A percentile compares a stretch with the other conserved stretches of the same genome.
Evolutionary conservation across 2,329 filamentous ascomycete species (phyloP).

Genomic region (Cladosporium austrohemisphaericum): DNA sequence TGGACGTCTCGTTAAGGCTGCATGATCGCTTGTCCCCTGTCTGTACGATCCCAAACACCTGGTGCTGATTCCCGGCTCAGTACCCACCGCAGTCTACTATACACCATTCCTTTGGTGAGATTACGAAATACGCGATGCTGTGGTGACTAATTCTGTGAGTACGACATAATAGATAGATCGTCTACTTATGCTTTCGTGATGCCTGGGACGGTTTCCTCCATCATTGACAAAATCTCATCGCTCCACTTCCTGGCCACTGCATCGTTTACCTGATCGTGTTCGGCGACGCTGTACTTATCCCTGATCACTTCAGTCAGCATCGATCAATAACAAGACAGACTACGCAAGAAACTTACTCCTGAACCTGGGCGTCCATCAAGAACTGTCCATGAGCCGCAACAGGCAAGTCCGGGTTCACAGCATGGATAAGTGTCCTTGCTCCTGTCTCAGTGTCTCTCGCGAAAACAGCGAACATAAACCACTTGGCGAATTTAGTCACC

Average conservation of each 20-base stretch:
- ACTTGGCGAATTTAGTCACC: neutral
- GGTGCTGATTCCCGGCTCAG: too few relatives aligned
- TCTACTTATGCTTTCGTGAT: neutral
- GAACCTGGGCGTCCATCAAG: conserved; percentile 33
- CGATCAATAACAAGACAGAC: neutral
- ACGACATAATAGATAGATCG: too few relatives aligned
- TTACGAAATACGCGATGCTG: too few relatives aligned
- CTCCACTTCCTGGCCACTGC: conserved; percentile 31
- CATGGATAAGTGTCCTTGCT: conserved; percentile 35
- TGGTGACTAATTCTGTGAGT: too few relatives aligned
- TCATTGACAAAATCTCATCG: conserved; percentile 32
- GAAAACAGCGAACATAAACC: conserved; percentile 6
- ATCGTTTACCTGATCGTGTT: neutral
- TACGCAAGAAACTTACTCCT: conserved; percentile 14
- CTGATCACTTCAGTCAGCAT: conserved; percentile 12
- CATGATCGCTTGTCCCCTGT: too few relatives aligned
- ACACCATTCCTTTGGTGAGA: too few relatives aligned
- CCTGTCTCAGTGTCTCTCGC: conserved; percentile 35
- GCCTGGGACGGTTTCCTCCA: conserved; percentile 26
- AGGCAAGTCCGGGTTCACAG: conserved; percentile 26
- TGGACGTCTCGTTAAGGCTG: too few relatives aligned
- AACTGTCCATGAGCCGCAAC: conserved; percentile 37
- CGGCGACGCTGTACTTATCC: conserved; percentile 8
- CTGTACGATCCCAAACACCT: too few relatives aligned
- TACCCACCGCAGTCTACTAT: too few relatives aligned